Evolutionary conservation across 129 eudicot species (phyloP).

Genomic region (Pulicaria dysenterica): DNA sequence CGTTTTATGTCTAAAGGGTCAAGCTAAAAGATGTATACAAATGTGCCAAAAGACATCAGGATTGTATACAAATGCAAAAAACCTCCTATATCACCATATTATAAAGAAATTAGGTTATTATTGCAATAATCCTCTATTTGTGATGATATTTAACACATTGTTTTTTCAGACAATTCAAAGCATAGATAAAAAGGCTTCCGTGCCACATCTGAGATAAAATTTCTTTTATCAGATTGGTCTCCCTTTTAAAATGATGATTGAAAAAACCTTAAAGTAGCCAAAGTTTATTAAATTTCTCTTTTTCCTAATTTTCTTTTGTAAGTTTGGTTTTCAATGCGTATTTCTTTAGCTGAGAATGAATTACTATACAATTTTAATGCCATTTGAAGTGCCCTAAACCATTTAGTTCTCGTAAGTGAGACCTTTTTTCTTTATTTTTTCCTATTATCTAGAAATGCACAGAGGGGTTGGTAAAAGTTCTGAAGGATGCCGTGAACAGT

Average conservation of each 20-base stretch:
- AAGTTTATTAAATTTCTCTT: background rate
- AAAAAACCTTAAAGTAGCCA: constrained; percentile 1
- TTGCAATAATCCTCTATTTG: too few relatives aligned
- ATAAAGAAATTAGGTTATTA: too few relatives aligned
- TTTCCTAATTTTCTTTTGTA: constrained; percentile 2
- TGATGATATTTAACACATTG: too few relatives aligned
- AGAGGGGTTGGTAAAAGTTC: constrained; percentile 78
- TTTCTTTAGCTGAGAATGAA: constrained; percentile 1
- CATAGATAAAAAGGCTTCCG: background rate
- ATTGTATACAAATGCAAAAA: too few relatives aligned
- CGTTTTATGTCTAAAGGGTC: too few relatives aligned
- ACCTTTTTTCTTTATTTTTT: background rate
- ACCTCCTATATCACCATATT: too few relatives aligned
- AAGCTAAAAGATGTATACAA: too few relatives aligned
- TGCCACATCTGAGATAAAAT: constrained; percentile 4
- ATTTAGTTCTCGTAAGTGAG: constrained; percentile 15
- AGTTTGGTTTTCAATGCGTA: background rate
- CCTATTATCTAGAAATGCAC: constrained; percentile 69
- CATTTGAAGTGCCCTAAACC: constrained; percentile 14
- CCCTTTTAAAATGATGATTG: background rate
- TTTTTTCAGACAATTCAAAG: background rate
- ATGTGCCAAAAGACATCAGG: too few relatives aligned
- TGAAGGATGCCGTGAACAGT: constrained; percentile 93
- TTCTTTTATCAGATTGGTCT: constrained; percentile 3
- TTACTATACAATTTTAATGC: constrained; percentile 2